phyloP scores from a whole-genome alignment of 2,329 filamentous ascomycete genomes.

The Botrytis pseudocinerea region DNA sequence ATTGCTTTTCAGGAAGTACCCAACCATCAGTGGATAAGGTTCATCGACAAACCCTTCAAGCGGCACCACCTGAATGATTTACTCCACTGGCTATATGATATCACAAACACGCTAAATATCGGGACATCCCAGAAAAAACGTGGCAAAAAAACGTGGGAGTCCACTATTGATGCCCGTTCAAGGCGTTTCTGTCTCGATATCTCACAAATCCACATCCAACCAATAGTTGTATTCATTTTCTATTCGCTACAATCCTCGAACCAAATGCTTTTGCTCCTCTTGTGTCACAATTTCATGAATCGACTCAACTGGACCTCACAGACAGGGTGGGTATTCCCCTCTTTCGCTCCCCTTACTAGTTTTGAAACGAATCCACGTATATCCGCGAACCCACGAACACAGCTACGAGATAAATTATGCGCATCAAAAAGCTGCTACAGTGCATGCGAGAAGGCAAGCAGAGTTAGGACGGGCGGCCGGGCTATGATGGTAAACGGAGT shows the following conservation, averaged over 20 bases:
- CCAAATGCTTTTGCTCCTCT: not conserved
- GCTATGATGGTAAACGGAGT: not conserved
- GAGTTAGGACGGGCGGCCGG: not conserved
- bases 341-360: constrained; percentile 1
- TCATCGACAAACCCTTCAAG: not conserved
- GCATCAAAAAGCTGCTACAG: not conserved
- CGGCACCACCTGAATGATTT: not conserved
- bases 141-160: constrained; percentile 23
- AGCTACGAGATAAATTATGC: not conserved
- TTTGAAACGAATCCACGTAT: not conserved
- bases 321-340: not conserved
- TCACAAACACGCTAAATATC: not conserved
- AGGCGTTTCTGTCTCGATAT: not conserved
- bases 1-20: not conserved
- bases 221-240: not conserved
- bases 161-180: constrained; percentile 20
- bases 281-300: not conserved
- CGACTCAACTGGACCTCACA: not conserved
- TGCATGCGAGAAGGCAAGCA: not conserved
- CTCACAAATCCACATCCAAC: not conserved
- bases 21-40: not conserved
- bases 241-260: not conserved
- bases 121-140: constrained; percentile 17
- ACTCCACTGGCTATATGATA: not conserved
- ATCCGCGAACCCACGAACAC: not conserved